Conservation (phyloP, 2,329 filamentous ascomycete genomes). For the Sarocladiaceae sp. region DNA sequence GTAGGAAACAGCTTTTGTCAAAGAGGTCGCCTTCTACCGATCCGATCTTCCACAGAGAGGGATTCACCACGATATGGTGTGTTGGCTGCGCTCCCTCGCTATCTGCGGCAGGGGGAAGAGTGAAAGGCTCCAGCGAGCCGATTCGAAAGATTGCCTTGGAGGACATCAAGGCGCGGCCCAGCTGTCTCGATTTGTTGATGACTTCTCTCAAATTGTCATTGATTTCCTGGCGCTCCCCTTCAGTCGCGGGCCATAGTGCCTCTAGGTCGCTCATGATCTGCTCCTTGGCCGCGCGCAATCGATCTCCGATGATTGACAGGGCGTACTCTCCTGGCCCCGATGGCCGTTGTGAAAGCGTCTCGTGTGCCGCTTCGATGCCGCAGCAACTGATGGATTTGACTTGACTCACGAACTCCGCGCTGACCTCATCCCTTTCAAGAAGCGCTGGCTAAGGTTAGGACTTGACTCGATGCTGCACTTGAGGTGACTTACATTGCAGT, state of each 20-base stretch:
- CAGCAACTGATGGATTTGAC: not conserved
- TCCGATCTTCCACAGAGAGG: not conserved
- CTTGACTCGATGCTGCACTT: not conserved
- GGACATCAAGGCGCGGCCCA: not conserved
- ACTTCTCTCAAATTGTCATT: not conserved
- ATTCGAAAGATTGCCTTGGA: conserved; percentile 1
- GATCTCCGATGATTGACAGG: not conserved
- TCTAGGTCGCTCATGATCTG: not conserved
- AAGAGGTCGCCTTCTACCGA: not conserved
- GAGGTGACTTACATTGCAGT: not conserved
- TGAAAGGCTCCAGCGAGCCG: not conserved
- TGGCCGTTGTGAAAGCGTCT: not conserved
- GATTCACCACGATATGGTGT: not conserved
- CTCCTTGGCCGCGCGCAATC: too few relatives aligned
- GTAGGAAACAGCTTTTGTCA: not conserved
- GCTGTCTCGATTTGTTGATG: not conserved
- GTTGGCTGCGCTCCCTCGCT: not conserved
- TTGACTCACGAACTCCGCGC: not conserved
- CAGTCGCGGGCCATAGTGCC: not conserved
- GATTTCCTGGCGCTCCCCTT: not conserved
- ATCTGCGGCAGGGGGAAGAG: not conserved
- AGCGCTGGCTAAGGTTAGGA: not conserved
- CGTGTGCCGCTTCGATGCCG: not conserved
- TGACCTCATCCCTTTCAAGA: not conserved
- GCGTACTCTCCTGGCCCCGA: not conserved